Conservation (phyloP, 805 yeast species). For the Pichia sporocuriosa region DNA sequence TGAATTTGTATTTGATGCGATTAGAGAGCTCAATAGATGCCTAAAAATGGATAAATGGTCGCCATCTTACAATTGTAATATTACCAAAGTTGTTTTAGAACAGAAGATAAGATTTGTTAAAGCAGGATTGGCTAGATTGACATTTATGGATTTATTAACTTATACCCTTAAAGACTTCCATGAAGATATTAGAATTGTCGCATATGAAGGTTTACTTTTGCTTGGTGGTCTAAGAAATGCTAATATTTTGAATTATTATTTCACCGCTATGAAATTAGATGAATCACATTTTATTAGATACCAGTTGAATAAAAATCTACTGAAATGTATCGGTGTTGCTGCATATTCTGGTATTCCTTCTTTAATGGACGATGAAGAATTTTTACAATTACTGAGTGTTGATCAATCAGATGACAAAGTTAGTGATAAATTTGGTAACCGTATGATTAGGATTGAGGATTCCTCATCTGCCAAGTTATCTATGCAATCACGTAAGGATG, state of each 20-base stretch:
- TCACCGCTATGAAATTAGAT: slow-evolving; percentile 51
- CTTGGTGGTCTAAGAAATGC: slow-evolving; percentile 74
- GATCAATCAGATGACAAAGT: slow-evolving; percentile 7
- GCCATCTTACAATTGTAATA: slow-evolving; percentile 57
- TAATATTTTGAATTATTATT: slow-evolving; percentile 53
- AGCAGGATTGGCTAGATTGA: slow-evolving; percentile 44
- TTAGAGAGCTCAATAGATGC: slow-evolving; percentile 66
- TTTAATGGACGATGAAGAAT: slow-evolving; percentile 59
- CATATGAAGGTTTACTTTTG: slow-evolving; percentile 61
- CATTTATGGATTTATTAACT: slow-evolving; percentile 49
- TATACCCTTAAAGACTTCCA: slow-evolving; percentile 42
- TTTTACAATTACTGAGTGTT: slow-evolving; percentile 21
- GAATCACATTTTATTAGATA: slow-evolving; percentile 45
- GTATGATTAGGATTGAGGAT: slow-evolving; percentile 54
- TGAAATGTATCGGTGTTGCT: slow-evolving; percentile 52
- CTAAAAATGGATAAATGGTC: slow-evolving; percentile 81
- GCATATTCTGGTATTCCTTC: slow-evolving; percentile 59
- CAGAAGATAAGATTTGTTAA: slow-evolving; percentile 56
- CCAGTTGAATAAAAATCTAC: slow-evolving; percentile 41
- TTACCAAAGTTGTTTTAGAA: slow-evolving; percentile 50
- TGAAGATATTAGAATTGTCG: slow-evolving; percentile 52
- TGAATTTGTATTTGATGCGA: slow-evolving; percentile 39
- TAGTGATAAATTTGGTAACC: slow-evolving; percentile 17
- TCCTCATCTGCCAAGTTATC: slow-evolving; percentile 32
- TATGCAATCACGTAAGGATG: slow-evolving; percentile 53